Percentiles rank a stretch among this genome's conserved stretches.
These are phyloP conservation scores for Nemania sp. DNA, from an alignment of 2,329 filamentous ascomycete species.

Conservation along the genomic window DNA sequence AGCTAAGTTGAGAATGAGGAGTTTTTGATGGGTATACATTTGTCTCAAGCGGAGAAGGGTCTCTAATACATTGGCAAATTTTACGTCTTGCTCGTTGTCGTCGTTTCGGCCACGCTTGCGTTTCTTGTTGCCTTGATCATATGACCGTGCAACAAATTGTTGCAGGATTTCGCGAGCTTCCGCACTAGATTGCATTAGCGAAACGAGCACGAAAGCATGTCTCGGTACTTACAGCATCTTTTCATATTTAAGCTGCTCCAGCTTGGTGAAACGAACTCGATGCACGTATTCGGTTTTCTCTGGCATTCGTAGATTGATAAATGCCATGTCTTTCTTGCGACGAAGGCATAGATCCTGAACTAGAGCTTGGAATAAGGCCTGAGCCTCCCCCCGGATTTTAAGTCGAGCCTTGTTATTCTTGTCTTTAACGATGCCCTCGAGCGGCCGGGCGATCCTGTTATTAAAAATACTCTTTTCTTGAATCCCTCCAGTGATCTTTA, in stretches of 20 bases:
- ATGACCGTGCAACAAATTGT: slow-evolving; percentile 59
- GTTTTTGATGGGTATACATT: slow-evolving; percentile 56
- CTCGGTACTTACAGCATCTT: slow-evolving; percentile 69
- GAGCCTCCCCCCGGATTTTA: slow-evolving; percentile 61
- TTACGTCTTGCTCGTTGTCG: slow-evolving; percentile 56
- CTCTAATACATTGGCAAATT: slow-evolving; percentile 82
- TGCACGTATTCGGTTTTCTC: slow-evolving; percentile 82
- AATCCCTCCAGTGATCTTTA: slow-evolving; percentile 80
- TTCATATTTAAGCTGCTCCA: slow-evolving; percentile 83
- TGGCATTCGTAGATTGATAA: slow-evolving; percentile 84
- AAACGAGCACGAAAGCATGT: not conserved
- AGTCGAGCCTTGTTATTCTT: slow-evolving; percentile 53
- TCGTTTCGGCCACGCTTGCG: slow-evolving; percentile 53
- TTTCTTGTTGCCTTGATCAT: slow-evolving; percentile 48
- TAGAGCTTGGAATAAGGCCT: slow-evolving; percentile 76
- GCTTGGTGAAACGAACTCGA: slow-evolving; percentile 76
- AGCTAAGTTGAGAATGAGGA: not conserved
- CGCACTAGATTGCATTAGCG: slow-evolving; percentile 58
- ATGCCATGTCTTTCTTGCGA: slow-evolving; percentile 88
- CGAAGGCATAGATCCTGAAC: slow-evolving; percentile 86
- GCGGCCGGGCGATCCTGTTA: slow-evolving; percentile 74
- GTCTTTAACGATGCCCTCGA: slow-evolving; percentile 53
- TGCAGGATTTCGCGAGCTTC: slow-evolving; percentile 80
- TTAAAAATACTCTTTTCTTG: slow-evolving; percentile 81
- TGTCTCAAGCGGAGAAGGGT: slow-evolving; percentile 85